A percentile compares a stretch with the other conserved stretches of the same genome.
Conservation (phyloP, 1,139 yeast species). For the Hyphopichia pseudoburtonii region DNA sequence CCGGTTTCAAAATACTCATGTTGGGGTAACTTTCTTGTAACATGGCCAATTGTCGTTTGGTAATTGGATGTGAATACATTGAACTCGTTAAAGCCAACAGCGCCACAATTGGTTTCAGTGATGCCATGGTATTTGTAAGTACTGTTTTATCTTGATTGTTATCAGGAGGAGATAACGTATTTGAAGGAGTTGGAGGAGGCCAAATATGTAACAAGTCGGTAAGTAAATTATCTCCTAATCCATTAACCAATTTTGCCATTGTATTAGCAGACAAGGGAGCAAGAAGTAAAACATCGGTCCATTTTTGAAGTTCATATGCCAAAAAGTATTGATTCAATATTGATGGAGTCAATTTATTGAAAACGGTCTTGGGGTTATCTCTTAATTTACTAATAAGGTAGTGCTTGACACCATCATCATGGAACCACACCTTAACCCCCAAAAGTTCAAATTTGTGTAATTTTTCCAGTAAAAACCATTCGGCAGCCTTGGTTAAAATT, state of each 20-base stretch:
- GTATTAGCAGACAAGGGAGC: constrained; percentile 32
- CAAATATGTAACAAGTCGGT: constrained; percentile 27
- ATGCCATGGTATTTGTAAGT: constrained; percentile 16
- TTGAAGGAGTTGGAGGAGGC: constrained; percentile 18
- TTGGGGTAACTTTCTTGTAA: constrained; percentile 29
- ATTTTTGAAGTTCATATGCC: constrained; percentile 23
- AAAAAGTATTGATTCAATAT: constrained; percentile 17
- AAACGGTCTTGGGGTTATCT: constrained; percentile 8
- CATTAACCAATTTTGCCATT: constrained; percentile 28
- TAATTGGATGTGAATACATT: constrained; percentile 33
- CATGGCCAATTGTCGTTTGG: constrained; percentile 21
- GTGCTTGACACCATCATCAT: constrained; percentile 23
- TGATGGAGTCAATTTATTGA: constrained; percentile 11
- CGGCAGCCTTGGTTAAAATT: constrained; percentile 27
- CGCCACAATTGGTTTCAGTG: constrained; percentile 28
- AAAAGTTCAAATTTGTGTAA: constrained; percentile 22
- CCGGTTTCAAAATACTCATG: constrained; percentile 28
- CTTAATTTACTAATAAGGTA: constrained; percentile 14
- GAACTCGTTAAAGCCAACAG: constrained; percentile 29
- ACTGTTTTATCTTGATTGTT: constrained; percentile 17
- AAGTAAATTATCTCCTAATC: constrained; percentile 27
- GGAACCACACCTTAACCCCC: constrained; percentile 31
- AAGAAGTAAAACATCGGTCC: constrained; percentile 35
- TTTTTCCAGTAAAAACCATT: constrained; percentile 25
- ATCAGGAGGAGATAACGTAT: constrained; percentile 4